Evolutionary conservation across 2,329 filamentous ascomycete genomes (phyloP).

Genomic region (Rutstroemia sp.): DNA sequence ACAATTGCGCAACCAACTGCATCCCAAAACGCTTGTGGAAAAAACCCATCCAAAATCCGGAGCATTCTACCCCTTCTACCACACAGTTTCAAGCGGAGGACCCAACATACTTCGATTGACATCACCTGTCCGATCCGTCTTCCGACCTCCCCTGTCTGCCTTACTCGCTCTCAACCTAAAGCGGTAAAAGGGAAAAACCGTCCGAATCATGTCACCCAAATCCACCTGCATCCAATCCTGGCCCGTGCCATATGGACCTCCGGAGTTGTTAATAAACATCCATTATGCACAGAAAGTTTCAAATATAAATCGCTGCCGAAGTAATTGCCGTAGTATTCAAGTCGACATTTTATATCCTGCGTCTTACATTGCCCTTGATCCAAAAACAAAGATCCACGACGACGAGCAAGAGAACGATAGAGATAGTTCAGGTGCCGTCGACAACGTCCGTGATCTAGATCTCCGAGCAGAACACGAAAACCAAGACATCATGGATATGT

Average conservation of each 20-base stretch:
- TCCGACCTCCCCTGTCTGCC: neutral
- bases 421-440: too few species aligned
- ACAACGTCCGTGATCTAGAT: neutral
- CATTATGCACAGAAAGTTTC: conserved; percentile 9
- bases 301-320: conserved; percentile 12
- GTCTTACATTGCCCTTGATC: neutral
- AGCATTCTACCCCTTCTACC: too few species aligned
- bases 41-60: too few species aligned
- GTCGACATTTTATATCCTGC: conserved; percentile 13
- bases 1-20: too few species aligned
- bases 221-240: neutral
- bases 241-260: neutral
- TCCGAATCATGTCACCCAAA: conserved; percentile 3
- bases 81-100: too few species aligned
- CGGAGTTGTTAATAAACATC: conserved; percentile 15
- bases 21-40: too few species aligned
- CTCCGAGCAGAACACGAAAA: neutral
- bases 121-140: neutral
- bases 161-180: too few species aligned
- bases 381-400: too few species aligned
- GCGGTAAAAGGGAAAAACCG: neutral
- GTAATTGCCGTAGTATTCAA: conserved; percentile 21
- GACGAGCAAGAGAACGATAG: too few species aligned
- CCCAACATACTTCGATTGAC: too few species aligned
- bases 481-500: neutral